Percentiles rank a stretch among this genome's conserved stretches.
Evolutionary conservation across 129 eudicot genomes (phyloP).

Genomic region (Chrysanthemum lavandulifolium): DNA sequence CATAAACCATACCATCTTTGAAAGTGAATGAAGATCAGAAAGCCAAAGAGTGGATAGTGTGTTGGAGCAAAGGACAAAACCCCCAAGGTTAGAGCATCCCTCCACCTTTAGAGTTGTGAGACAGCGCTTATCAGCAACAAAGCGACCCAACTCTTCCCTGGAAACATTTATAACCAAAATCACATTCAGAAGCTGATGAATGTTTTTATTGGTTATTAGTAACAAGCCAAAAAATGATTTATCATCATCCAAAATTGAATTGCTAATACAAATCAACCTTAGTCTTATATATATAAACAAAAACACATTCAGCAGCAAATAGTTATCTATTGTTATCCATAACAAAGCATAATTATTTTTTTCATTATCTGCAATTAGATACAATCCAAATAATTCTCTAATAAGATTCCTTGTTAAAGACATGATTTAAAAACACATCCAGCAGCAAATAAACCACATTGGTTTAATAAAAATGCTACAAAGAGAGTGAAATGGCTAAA

Average conservation of each 20-base stretch:
- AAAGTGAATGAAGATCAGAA: slow-evolving; percentile 81
- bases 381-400: neutral
- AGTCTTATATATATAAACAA: neutral
- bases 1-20: slow-evolving; percentile 62
- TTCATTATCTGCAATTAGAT: neutral
- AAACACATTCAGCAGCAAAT: neutral
- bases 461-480: too few relatives aligned
- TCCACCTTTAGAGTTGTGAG: slow-evolving; percentile 86
- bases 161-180: slow-evolving; percentile 8
- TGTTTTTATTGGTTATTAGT: neutral
- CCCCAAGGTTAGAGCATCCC: slow-evolving; percentile 83
- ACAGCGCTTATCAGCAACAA: slow-evolving; percentile 74
- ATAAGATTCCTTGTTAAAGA: neutral
- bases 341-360: neutral
- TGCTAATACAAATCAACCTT: neutral
- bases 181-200: slow-evolving; percentile 8
- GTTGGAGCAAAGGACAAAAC: slow-evolving; percentile 58
- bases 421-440: neutral
- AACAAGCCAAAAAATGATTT: slow-evolving; percentile 4
- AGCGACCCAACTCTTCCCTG: slow-evolving; percentile 96
- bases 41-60: slow-evolving; percentile 87
- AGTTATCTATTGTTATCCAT: neutral
- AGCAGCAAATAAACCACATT: too few relatives aligned
- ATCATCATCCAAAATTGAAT: neutral
- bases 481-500: too few relatives aligned